These are phyloP conservation scores for Thozetella sp. DNA, from an alignment of 495 filamentous ascomycete species.

Conservation along the genomic window DNA sequence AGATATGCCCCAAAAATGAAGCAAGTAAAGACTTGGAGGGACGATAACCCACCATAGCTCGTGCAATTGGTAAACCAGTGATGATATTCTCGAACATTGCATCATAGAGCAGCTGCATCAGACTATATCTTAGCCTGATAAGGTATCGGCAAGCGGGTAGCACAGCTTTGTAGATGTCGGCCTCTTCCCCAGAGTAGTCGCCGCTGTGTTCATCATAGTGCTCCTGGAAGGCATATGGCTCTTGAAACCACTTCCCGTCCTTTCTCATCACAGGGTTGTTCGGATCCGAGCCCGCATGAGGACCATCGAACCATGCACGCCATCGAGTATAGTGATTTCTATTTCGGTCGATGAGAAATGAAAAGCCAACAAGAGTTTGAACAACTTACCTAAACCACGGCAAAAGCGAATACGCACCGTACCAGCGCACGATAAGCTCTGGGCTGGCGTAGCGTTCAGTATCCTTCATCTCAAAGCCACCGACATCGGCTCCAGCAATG, in stretches of 20 bases:
- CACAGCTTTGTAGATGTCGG: not conserved
- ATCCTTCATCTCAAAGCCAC: not conserved
- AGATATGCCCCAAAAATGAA: too few species aligned
- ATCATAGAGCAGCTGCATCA: not conserved
- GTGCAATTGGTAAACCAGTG: not conserved
- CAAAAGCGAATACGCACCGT: not conserved
- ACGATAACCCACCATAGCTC: not conserved
- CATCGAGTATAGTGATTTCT: not conserved
- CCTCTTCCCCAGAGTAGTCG: not conserved
- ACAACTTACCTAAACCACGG: not conserved
- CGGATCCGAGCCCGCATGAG: not conserved
- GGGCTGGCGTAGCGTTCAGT: not conserved
- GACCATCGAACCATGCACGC: not conserved
- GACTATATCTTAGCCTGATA: not conserved
- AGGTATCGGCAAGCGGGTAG: not conserved
- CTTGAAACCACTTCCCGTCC: not conserved
- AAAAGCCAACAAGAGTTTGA: not conserved
- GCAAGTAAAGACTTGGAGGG: too few species aligned
- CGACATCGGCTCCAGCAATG: not conserved
- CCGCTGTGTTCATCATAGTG: not conserved
- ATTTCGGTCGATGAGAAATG: not conserved
- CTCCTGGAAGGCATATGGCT: not conserved
- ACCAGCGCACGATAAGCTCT: not conserved
- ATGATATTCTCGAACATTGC: not conserved
- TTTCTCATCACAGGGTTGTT: not conserved